Conservation (phyloP, 208 protist genomes). For the Tritrichomonas foetus region DNA sequence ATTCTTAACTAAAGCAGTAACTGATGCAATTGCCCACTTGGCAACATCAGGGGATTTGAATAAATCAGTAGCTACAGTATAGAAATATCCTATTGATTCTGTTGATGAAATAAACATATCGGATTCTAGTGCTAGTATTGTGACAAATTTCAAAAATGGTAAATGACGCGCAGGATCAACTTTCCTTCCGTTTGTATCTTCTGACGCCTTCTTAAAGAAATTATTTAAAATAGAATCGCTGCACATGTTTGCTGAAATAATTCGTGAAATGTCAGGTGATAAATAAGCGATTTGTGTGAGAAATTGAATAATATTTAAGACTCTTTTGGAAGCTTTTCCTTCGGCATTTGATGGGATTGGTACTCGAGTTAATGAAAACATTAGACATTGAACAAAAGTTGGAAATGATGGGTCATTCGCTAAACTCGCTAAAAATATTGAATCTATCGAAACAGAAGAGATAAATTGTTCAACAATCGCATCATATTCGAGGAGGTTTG, state of each 20-base stretch:
- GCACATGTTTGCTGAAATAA: not conserved
- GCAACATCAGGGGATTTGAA: not conserved
- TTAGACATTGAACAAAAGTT: not conserved
- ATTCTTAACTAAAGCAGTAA: not conserved
- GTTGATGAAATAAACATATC: not conserved
- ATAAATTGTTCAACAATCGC: not conserved
- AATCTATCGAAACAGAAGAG: not conserved
- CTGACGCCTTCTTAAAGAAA: not conserved
- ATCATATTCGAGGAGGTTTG: not conserved
- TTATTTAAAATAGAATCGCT: not conserved
- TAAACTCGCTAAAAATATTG: not conserved
- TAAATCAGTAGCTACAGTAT: not conserved
- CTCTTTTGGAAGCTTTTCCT: not conserved
- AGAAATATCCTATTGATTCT: not conserved
- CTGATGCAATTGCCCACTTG: not conserved
- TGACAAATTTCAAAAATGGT: not conserved
- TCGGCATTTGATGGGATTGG: not conserved
- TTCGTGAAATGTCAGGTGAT: not conserved
- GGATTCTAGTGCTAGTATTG: not conserved
- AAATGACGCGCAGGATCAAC: not conserved
- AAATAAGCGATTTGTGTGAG: not conserved
- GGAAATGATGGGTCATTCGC: constrained; percentile 1
- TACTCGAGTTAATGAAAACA: not conserved
- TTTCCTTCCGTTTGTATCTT: not conserved
- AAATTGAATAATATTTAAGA: not conserved